Evolutionary conservation across 139 green algal species (phyloP).

Genomic region (Chlorella sp.): DNA sequence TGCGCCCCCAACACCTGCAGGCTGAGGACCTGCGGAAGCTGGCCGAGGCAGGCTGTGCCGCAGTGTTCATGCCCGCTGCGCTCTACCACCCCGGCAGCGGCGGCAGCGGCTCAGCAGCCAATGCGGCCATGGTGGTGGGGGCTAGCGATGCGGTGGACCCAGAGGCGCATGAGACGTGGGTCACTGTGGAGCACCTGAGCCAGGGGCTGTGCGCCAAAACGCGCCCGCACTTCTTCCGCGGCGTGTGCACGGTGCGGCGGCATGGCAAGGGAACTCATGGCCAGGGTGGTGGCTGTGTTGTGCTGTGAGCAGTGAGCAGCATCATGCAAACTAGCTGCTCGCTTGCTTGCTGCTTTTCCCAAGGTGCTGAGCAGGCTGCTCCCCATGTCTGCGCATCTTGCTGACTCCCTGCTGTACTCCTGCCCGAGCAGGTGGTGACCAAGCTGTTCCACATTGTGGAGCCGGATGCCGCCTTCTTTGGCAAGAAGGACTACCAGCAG

Average conservation of each 20-base stretch:
- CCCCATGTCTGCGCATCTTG: neutral
- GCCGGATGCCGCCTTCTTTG: constrained; percentile 96
- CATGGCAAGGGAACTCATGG: too few species aligned
- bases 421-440: constrained; percentile 69
- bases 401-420: neutral
- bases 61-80: constrained; percentile 74
- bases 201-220: constrained; percentile 83
- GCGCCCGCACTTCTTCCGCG: constrained; percentile 97
- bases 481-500: constrained; percentile 99
- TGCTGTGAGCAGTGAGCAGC: too few species aligned
- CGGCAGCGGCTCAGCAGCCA: neutral
- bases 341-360: too few species aligned
- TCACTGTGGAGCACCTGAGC: constrained; percentile 84
- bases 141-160: constrained; percentile 5
- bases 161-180: constrained; percentile 84
- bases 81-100: constrained; percentile 36
- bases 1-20: too few species aligned
- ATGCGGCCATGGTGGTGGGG: constrained; percentile 71
- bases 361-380: neutral
- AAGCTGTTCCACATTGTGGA: constrained; percentile 99
- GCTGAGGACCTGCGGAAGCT: constrained; percentile 83
- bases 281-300: too few species aligned
- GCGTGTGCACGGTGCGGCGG: constrained; percentile 89
- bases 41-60: constrained; percentile 63
- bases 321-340: too few species aligned